phyloP scores from a whole-genome alignment of 2,329 filamentous ascomycete genomes.

The Microcera coccophila region DNA sequence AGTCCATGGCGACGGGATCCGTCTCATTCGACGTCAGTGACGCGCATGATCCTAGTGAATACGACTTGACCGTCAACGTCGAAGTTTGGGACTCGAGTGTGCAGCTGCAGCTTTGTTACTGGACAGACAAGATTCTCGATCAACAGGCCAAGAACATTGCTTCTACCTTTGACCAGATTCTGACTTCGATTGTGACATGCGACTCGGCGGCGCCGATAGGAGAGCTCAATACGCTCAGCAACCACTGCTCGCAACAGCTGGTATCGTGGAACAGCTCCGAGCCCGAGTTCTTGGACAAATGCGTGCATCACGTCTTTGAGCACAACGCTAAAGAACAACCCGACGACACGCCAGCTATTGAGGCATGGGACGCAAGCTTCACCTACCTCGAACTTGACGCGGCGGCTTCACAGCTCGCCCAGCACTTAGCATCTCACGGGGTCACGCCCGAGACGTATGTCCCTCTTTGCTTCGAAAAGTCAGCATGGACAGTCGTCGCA shows the following conservation, averaged over 20 bases:
- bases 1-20: conserved; percentile 7
- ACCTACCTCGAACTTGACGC: conserved; percentile 1
- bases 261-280: conserved; percentile 24
- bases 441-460: conserved; percentile 27
- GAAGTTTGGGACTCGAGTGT: conserved; percentile 14
- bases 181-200: conserved; percentile 5
- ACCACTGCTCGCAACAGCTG: conserved; percentile 12
- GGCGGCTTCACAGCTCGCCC: conserved; percentile 4
- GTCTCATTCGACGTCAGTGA: conserved; percentile 18
- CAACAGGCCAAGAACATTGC: conserved; percentile 18
- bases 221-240: conserved; percentile 18
- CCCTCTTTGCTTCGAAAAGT: conserved; percentile 29
- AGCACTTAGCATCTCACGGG: conserved; percentile 17
- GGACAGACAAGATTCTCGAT: conserved; percentile 19
- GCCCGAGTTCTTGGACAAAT: conserved; percentile 15
- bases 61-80: background rate
- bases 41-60: conserved; percentile 8
- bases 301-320: conserved; percentile 41
- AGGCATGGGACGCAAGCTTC: conserved; percentile 1
- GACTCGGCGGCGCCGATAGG: conserved; percentile 1
- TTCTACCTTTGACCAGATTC: conserved; percentile 14
- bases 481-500: conserved; percentile 15
- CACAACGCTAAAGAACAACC: conserved; percentile 32
- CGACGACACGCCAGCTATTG: conserved; percentile 17
- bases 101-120: conserved; percentile 21